Evolutionary conservation across 1,139 yeast species (phyloP).

Genomic region (Nadsonia commutata): DNA sequence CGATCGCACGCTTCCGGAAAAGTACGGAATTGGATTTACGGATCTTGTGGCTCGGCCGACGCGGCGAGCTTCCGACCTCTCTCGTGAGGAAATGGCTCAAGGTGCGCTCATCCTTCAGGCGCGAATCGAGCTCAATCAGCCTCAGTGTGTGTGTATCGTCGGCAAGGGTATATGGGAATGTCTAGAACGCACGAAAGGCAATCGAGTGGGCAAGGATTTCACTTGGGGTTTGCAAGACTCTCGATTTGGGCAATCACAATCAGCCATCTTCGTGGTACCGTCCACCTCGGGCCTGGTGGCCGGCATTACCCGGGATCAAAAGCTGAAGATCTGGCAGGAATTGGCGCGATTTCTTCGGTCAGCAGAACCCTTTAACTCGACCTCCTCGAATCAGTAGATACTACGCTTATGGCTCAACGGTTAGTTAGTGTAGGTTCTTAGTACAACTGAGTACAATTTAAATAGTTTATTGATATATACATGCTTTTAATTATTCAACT

Average conservation of each 20-base stretch:
- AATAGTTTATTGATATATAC: no score
- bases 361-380: no score
- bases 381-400: no score
- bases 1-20: conserved; percentile 27
- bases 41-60: conserved; percentile 60
- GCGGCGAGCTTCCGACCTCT: conserved; percentile 40
- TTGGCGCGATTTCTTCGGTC: conserved; percentile 17
- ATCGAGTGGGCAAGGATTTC: conserved; percentile 16
- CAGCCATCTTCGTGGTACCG: conserved; percentile 43
- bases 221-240: conserved; percentile 39
- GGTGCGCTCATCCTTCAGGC: conserved; percentile 40
- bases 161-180: conserved; percentile 79
- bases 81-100: conserved; percentile 35
- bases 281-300: conserved; percentile 66
- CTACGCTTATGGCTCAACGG: no score
- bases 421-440: no score
- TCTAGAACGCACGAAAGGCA: conserved; percentile 25
- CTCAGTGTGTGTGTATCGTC: conserved; percentile 39
- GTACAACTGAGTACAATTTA: no score
- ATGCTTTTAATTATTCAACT: no score
- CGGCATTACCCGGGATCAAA: conserved; percentile 33
- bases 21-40: conserved; percentile 50
- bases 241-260: conserved; percentile 13
- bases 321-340: conserved; percentile 35
- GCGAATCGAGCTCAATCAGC: conserved; percentile 28